Percentiles rank a stretch among this genome's conserved stretches.
Conservation (phyloP, 2,329 filamentous ascomycete genomes). For the Arthroderma sp. region DNA sequence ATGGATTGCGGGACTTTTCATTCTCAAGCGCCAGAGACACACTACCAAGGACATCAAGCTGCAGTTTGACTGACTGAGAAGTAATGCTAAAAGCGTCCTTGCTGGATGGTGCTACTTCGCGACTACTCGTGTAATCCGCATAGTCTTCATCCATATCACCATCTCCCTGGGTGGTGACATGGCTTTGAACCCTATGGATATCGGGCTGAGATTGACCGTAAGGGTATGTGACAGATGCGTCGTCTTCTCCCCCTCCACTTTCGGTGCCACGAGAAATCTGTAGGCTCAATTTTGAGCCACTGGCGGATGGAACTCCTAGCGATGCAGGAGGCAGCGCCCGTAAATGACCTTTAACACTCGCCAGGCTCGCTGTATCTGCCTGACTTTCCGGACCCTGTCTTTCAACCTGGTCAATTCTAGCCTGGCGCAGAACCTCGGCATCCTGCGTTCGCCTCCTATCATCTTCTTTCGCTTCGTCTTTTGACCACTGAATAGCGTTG, state of each 20-base stretch:
- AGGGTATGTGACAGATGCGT: constrained; percentile 41
- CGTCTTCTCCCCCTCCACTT: constrained; percentile 40
- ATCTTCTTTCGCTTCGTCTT: constrained; percentile 90
- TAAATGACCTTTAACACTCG: constrained; percentile 22
- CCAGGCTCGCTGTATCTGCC: constrained; percentile 23
- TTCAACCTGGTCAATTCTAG: constrained; percentile 60
- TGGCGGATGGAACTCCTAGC: constrained; percentile 22
- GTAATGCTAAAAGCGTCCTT: constrained; percentile 97
- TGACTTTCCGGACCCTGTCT: constrained; percentile 35
- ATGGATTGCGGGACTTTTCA: constrained; percentile 57
- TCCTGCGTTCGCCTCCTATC: constrained; percentile 61
- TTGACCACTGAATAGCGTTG: constrained; percentile 96
- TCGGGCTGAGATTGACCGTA: constrained; percentile 40
- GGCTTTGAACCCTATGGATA: constrained; percentile 35
- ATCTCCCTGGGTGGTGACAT: constrained; percentile 40
- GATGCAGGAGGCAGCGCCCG: constrained; percentile 23
- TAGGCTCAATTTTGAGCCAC: constrained; percentile 36
- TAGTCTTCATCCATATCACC: constrained; percentile 58
- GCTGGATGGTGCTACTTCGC: constrained; percentile 54
- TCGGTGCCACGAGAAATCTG: constrained; percentile 37
- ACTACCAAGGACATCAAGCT: constrained; percentile 77
- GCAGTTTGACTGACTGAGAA: constrained; percentile 82
- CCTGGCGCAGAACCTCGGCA: constrained; percentile 62
- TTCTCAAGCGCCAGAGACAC: constrained; percentile 70
- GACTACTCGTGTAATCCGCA: constrained; percentile 66